Evolutionary conservation across 176 grass and related monocot species (phyloP), one percentile per base, ranked within the genome.

Genomic region (Luzula sylvatica): DNA sequence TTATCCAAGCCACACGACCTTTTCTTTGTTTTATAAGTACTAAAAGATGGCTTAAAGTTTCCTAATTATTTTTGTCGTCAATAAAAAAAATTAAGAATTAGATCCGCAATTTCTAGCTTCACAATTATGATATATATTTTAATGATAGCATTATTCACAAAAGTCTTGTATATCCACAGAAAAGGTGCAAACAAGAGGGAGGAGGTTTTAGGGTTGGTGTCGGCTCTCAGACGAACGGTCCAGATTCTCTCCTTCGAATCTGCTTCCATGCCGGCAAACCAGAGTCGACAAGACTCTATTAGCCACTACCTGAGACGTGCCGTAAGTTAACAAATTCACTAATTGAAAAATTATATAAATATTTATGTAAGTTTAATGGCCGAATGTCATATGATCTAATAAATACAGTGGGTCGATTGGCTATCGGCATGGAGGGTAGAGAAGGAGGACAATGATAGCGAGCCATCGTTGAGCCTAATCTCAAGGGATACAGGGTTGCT

Each of bases 371-470:
- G n/a, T n/a, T n/a, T n/a, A n/a, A n/a, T n/a, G n/a, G n/a, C n/a
- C n/a, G n/a, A n/a, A n/a, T 17, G 20, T 23, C 35, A 17, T 27
- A 40, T 53, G 20, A 20, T 67, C 20, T 22, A 12, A 51, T 40
- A 2, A n/a, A 50, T 74, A 15, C 42, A 96, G 92, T 96, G 85
- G 92, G 54, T 46, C 0, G 53, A 82, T 38, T 96, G 92, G 92
- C 26, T 96, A 50, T 11, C 70, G 59, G 51, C 61, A 20, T 72
- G 58, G 69, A 58, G 7, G 20, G 56, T 64, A 16, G 50, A 14
- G 8, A 50, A 51, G 15, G 65, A 56, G 11, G 26, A 27, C 11
- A 21, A 11, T 30, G 52, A 52, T 23, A 16, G 11, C 3, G 39
- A 66, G 25, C 8, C 48, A 1, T 49, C 3, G 19, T 32, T 3